Base-by-base conservation (phyloP, 106 monocot species). In the Allium cepa region DNA sequence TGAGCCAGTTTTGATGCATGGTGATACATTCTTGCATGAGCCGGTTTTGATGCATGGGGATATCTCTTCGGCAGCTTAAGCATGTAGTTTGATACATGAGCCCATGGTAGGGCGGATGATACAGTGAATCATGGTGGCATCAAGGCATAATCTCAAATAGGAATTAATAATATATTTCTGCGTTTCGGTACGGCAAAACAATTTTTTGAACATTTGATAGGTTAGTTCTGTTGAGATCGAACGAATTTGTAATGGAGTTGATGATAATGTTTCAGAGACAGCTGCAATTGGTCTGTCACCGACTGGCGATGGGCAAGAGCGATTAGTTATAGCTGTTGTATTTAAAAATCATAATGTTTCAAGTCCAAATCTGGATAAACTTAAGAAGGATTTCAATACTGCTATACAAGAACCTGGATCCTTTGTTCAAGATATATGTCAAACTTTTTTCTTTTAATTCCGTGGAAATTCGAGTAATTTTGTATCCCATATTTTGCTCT, bases 101-200 rank as follows among this genome's bases (percentile, higher is more conserved):
- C 97, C 65, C 97, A 97, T 75, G 97, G 97, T 46, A 88, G 97
- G 69, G 88, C 89, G 47, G 97, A 97, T 77, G 97, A 97, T 66
- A 97, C 97, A 13, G 92, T 97, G 97, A 97, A 97, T 82, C 92
- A 92, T 58, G 97, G 97, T 72, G 97, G 97, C 47, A 92, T 97
- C 57, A 97, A 97, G 92, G 96, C 89, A 36, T 36, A 0, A 36
- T 36, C 36, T 36, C 36, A 36, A 4, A 36, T 36, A 5, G 5
- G 36, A 65, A 3, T 14, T 11, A 69, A 57, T 22, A 22, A 4
- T 53, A 60, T 71, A 8, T 45, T 17, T 1, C 8, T 45, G 53
- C n/a, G 1, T 48, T 28, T 10, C 47, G 57, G 46, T 67, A 14
- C 27, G 8, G 9, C 13, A 63, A 57, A 13, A 70, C 53, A 11